These are phyloP conservation scores for Endocalyx cinctus DNA, from an alignment of 2,329 filamentous ascomycete genomes.

Conservation along the genomic window DNA sequence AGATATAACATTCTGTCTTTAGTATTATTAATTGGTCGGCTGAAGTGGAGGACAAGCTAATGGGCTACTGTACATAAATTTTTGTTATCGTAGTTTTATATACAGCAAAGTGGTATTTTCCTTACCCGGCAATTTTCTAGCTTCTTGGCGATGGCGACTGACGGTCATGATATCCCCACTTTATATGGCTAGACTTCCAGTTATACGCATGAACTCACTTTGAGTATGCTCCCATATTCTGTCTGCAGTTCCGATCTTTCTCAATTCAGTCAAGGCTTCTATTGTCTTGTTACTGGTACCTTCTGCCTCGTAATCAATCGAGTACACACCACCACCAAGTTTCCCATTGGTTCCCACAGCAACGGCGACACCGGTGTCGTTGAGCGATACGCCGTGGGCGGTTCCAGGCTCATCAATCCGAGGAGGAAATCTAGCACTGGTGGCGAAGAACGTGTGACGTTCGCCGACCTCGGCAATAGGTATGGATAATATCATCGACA, in stretches of 20 bases:
- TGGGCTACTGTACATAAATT: no score
- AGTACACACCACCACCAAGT: conserved; percentile 34
- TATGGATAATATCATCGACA: conserved; percentile 13
- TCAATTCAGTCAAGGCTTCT: conserved; percentile 20
- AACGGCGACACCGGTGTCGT: conserved; percentile 16
- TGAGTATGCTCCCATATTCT: conserved; percentile 33
- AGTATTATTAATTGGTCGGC: no score
- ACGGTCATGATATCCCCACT: no score
- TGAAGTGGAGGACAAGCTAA: no score
- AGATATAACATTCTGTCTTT: no score
- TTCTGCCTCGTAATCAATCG: conserved; percentile 29
- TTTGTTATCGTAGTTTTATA: no score
- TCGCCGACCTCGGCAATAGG: conserved; percentile 32
- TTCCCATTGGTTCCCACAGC: conserved; percentile 27
- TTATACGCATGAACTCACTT: conserved; percentile 30
- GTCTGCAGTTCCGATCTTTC: conserved; percentile 23
- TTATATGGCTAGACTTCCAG: no score
- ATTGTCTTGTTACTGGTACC: conserved; percentile 20
- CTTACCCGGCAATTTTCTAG: no score
- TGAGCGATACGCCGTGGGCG: conserved; percentile 21
- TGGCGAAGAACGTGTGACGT: conserved; percentile 33
- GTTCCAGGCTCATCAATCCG: conserved; percentile 12
- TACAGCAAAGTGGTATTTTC: no score
- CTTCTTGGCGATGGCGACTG: no score
- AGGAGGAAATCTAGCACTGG: conserved; percentile 28